Evolutionary conservation across 2,329 filamentous ascomycete species (phyloP).

Genomic region (Calonectria hawksworthii): DNA sequence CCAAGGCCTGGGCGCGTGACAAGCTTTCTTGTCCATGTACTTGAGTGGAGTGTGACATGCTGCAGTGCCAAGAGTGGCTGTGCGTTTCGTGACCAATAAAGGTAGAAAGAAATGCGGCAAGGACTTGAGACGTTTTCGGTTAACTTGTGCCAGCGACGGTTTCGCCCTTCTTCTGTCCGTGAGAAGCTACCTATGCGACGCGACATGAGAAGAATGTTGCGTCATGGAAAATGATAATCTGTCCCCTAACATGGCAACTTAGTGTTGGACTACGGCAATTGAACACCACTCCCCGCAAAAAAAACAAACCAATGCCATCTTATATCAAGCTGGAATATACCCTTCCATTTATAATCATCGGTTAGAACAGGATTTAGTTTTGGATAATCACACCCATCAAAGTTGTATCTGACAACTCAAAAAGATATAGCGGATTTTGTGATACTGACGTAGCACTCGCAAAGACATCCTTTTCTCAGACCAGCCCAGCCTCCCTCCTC

Average conservation of each 20-base stretch:
- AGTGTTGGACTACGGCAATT: no score
- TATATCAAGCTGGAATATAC: not conserved
- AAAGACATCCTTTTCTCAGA: not conserved
- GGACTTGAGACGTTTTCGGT: not conserved
- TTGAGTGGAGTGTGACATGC: not conserved
- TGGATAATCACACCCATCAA: not conserved
- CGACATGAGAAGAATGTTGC: not conserved
- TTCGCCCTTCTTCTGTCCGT: not conserved
- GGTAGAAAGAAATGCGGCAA: not conserved
- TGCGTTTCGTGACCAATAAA: not conserved
- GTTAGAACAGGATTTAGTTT: not conserved
- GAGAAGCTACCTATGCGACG: not conserved
- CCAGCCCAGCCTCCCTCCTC: not conserved
- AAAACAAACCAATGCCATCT: no score
- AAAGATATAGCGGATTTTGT: not conserved
- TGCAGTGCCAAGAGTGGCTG: slow-evolving; percentile 5
- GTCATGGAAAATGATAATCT: not conserved
- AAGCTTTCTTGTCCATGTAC: not conserved
- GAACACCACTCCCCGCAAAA: not conserved
- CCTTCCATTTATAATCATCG: not conserved
- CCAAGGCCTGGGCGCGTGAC: not conserved
- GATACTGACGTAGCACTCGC: not conserved
- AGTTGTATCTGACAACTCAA: not conserved
- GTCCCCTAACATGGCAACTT: not conserved
- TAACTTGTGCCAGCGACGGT: not conserved